Conservation (phyloP, 306 rosid genomes). For the Medicago lupulina region DNA sequence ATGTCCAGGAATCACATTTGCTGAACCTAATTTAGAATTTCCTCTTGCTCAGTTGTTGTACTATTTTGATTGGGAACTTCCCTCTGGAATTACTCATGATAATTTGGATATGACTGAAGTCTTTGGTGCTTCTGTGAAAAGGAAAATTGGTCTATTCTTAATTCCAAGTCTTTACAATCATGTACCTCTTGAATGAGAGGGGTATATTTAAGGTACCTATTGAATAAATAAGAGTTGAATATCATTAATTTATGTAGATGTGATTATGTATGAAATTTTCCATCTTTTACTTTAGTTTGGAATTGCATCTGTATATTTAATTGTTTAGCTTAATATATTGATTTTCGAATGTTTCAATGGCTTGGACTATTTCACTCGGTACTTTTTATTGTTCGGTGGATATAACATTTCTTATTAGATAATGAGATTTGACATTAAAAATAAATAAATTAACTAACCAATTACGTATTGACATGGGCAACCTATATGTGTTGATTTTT, state of each 20-base stretch:
- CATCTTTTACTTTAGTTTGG: background rate
- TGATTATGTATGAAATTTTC: no score
- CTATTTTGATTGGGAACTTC: background rate
- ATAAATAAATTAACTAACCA: no score
- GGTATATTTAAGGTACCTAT: background rate
- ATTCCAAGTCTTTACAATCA: background rate
- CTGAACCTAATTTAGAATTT: background rate
- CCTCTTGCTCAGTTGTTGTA: background rate
- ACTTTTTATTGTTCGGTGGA: no score
- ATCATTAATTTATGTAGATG: background rate
- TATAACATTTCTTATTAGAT: no score
- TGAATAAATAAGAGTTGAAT: background rate
- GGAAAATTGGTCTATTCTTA: background rate
- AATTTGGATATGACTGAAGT: background rate
- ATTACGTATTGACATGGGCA: no score
- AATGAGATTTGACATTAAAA: no score
- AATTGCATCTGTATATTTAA: no score
- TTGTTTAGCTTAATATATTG: no score
- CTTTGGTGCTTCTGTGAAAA: background rate
- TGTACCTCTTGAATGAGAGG: background rate
- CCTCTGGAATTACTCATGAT: background rate
- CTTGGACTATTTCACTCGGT: no score
- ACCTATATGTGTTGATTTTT: no score
- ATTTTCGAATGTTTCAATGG: no score
- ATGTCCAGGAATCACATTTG: background rate